Percentiles rank a stretch among this genome's conserved stretches.
phyloP scores from a whole-genome alignment of 805 yeast species.

The Pichia exigua region DNA sequence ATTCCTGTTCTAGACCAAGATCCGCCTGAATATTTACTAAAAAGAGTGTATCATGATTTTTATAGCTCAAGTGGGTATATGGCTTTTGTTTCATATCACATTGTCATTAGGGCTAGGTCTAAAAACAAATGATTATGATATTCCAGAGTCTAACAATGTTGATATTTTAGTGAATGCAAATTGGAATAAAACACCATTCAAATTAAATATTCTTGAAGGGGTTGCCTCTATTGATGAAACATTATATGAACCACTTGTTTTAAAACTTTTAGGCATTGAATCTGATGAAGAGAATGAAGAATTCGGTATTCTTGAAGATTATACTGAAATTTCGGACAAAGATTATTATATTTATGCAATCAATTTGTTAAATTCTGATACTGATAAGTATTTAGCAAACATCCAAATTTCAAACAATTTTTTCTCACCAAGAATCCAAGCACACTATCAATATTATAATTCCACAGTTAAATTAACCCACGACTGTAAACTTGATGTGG shows the following conservation, averaged over 20 bases:
- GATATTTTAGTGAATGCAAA: slow-evolving; percentile 29
- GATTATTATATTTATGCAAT: slow-evolving; percentile 20
- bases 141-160: slow-evolving; percentile 9
- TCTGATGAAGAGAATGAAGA: slow-evolving; percentile 13
- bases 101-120: not conserved
- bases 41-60: not conserved
- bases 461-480: slow-evolving; percentile 25
- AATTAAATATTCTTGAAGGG: slow-evolving; percentile 36
- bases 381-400: slow-evolving; percentile 26
- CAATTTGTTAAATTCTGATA: slow-evolving; percentile 10
- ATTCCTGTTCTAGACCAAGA: not conserved
- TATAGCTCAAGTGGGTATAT: not conserved
- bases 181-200: slow-evolving; percentile 37
- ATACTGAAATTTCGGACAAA: slow-evolving; percentile 25
- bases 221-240: slow-evolving; percentile 30
- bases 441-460: slow-evolving; percentile 51
- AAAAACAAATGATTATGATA: not conserved
- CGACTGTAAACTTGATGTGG: slow-evolving; percentile 12
- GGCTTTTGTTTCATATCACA: not conserved
- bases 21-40: not conserved
- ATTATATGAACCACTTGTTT: slow-evolving; percentile 29
- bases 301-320: slow-evolving; percentile 1
- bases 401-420: slow-evolving; percentile 40
- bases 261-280: slow-evolving; percentile 22
- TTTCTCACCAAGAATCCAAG: slow-evolving; percentile 53